These are phyloP conservation scores for Groenewaldozyma salmanticensis DNA, from an alignment of 805 yeast genomes.

Conservation along the genomic window DNA sequence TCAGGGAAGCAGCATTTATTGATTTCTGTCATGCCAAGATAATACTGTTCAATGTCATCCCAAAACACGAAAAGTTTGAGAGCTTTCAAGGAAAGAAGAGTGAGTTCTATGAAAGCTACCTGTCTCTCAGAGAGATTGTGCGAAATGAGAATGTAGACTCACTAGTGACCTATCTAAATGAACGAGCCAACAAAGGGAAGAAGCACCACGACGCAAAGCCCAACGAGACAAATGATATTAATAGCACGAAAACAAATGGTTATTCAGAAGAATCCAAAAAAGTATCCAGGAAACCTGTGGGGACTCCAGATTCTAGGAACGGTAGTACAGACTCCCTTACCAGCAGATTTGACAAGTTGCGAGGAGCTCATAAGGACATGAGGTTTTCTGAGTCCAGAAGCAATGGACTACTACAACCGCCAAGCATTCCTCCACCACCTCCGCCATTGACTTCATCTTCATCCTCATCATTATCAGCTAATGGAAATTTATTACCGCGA, in stretches of 20 bases:
- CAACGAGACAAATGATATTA: background rate
- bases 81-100: conserved; percentile 10
- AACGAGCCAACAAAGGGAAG: background rate
- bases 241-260: background rate
- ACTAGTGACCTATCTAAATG: conserved; percentile 5
- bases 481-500: background rate
- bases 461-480: background rate
- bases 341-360: conserved; percentile 11
- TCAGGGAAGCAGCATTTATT: conserved; percentile 16
- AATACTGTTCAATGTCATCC: conserved; percentile 17
- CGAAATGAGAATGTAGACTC: conserved; percentile 5
- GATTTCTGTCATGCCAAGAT: conserved; percentile 17
- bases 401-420: conserved; percentile 1
- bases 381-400: no score
- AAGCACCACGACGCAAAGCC: background rate
- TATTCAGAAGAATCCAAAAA: background rate
- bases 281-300: conserved; percentile 5
- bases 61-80: conserved; percentile 16
- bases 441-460: conserved; percentile 3
- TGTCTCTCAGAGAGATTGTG: conserved; percentile 10
- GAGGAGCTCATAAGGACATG: conserved; percentile 1
- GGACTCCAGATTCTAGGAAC: background rate
- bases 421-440: conserved; percentile 7
- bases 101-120: conserved; percentile 15
- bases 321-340: conserved; percentile 7